Base-by-base conservation (phyloP, 352 stramenopile species). In the Globisporangium apiculatum region DNA sequence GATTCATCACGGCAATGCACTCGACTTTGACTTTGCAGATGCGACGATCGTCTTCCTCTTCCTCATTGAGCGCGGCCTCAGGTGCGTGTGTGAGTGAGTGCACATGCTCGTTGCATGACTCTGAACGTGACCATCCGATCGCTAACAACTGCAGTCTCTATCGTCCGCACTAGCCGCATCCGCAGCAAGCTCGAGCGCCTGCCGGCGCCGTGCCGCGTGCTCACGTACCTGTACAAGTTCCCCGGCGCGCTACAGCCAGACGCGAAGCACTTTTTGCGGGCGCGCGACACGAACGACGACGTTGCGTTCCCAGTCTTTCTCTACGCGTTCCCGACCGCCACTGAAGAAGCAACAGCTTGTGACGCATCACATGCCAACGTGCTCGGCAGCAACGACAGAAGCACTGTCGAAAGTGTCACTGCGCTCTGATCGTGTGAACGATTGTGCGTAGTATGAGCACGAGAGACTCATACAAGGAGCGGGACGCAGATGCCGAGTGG, bases 21-120 rank as follows among this genome's bases (percentile, higher is more conserved):
- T 93, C 58, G 73, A 90, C 42, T 85, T 89, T 55, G 74, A 80
- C 24, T 71, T 87, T 3, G 36, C 54, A 1, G 73, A 91, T 38
- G 83, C 82, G 5, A 85, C 79, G 8, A 60, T 93, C 50, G 62
- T 93, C 51, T 93, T 93, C 59, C 68, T 93, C 47, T 93, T 93
- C 43, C 77, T 93, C 55, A 91, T 93, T 42, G 68, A 81, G 45
- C 76, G 77, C 15, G 83, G 83, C 0, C 65, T 93, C 53, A 69
- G 75, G 77, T 90, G 71, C 46, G 66, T 71, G 24, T 0, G 10
- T 9, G 45, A 0, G 24, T 31, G 24, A 31, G 24, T 31, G 24
- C 24, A 31, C 24, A 31, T 31, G 24, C 24, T 31, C 24, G 24
- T 3, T 31, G 24, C 24, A 31, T 3, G 24, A 31, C 24, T 31